Base-by-base conservation (phyloP, 805 yeast genomes). In the Monosporozyma solicola region DNA sequence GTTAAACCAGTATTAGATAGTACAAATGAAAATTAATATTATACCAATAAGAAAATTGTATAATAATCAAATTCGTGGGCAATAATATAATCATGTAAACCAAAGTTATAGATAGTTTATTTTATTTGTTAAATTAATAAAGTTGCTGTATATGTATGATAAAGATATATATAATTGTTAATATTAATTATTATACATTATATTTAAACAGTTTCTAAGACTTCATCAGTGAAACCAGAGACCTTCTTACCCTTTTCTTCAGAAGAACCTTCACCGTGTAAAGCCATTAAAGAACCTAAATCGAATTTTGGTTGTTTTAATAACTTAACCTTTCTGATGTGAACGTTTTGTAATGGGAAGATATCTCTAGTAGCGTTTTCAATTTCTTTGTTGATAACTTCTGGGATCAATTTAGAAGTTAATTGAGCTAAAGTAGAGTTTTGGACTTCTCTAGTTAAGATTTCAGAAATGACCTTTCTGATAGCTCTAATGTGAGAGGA, bases 251-350 rank as follows among this genome's bases (percentile, higher is more conserved):
- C 97, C 75, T 95, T 87, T 77, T 92, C 95, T 76, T 90, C 96
- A 73, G 83, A 78, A 62, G 89, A 72, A 63, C 84, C 78, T 82
- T 91, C 98, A 78, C 98, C 97, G 82, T 91, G 98, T 72, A 92
- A 85, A 72, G 97, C 85, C 74, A 91, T 79, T 74, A 91, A 84
- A 72, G 95, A 79, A 78, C 97, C 97, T 71, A 92, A 84, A 78
- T 91, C 98, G 83, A 91, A 89, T 82, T 91, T 91, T 76, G 98
- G 97, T 80, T 86, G 95, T 81, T 92, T 91, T 78, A 92, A 87
- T 75, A 91, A 83, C 84, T 91, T 91, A 71, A 91, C 97, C 83
- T 91, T 92, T 84, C 97, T 91, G 77, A 91, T 87, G 85, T 89
- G 95, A 72, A 91, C 95, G 81, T 92, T 90, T 82, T 91, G 97